These are phyloP conservation scores for Malania oleifera DNA, from an alignment of 164 flowering plant species.

Conservation along the genomic window DNA sequence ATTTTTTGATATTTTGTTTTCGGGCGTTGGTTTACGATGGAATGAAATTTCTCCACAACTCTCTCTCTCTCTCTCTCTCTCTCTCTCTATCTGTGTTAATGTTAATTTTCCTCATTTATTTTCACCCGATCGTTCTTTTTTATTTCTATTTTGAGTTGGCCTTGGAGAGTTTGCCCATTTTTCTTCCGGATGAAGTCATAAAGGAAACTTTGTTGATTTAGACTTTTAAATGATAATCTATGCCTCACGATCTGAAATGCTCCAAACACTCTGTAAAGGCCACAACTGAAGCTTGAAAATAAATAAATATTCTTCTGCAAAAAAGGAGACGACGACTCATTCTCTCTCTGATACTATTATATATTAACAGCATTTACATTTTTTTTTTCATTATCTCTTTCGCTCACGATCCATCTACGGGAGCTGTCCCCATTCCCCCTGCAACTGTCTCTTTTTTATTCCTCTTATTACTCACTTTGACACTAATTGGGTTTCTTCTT, in stretches of 20 bases:
- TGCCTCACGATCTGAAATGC: slow-evolving; percentile 8
- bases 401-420: slow-evolving; percentile 11
- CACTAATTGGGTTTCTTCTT: too few relatives aligned
- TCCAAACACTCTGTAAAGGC: slow-evolving; percentile 23
- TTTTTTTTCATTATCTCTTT: neutral
- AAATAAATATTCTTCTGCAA: slow-evolving; percentile 10
- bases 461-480: slow-evolving; percentile 16
- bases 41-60: too few relatives aligned
- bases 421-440: slow-evolving; percentile 37
- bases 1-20: too few relatives aligned
- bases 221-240: neutral
- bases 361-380: neutral
- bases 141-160: too few relatives aligned
- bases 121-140: too few relatives aligned
- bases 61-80: too few relatives aligned
- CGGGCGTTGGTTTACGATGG: too few relatives aligned
- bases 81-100: too few relatives aligned
- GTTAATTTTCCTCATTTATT: too few relatives aligned
- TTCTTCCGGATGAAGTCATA: neutral
- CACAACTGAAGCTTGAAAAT: slow-evolving; percentile 1
- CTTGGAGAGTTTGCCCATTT: too few relatives aligned
- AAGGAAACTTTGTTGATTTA: slow-evolving; percentile 4
- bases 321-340: slow-evolving; percentile 23
- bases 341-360: slow-evolving; percentile 4
- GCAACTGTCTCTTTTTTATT: slow-evolving; percentile 35